Evolutionary conservation across 179 eudicot species (phyloP).

Genomic region (Spinacia oleracea): DNA sequence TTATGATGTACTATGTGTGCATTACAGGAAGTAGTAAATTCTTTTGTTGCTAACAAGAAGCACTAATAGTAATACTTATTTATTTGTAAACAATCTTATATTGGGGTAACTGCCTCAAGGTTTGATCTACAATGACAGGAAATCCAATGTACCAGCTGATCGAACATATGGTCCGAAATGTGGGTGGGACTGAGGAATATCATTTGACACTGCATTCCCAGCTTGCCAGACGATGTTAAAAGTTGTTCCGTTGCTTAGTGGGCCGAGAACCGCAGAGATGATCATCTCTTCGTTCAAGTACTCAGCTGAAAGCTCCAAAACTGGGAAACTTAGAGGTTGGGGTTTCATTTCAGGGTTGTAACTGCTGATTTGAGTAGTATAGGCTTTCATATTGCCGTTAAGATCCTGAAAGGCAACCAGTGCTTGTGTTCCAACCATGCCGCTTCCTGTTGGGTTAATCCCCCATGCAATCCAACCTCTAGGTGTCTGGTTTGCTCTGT

Average conservation of each 20-base stretch:
- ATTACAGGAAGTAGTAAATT: neutral
- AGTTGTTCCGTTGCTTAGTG: slow-evolving; percentile 18
- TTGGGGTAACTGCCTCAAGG: neutral
- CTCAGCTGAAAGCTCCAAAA: slow-evolving; percentile 29
- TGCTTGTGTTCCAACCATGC: slow-evolving; percentile 40
- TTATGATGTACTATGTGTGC: neutral
- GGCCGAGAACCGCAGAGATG: slow-evolving; percentile 28
- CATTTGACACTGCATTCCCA: slow-evolving; percentile 29
- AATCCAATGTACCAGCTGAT: slow-evolving; percentile 25
- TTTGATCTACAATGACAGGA: slow-evolving; percentile 13
- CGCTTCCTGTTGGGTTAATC: slow-evolving; percentile 27
- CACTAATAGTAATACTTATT: neutral
- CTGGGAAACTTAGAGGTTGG: slow-evolving; percentile 25
- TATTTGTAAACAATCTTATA: neutral
- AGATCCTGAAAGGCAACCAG: slow-evolving; percentile 31
- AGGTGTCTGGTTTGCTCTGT: slow-evolving; percentile 30
- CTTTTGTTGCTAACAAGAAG: too few relatives aligned
- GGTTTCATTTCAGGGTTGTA: slow-evolving; percentile 29
- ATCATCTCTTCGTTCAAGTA: slow-evolving; percentile 34
- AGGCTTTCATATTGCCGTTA: slow-evolving; percentile 25
- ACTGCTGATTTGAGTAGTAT: slow-evolving; percentile 23
- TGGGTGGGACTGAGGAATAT: slow-evolving; percentile 31
- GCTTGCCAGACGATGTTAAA: slow-evolving; percentile 37
- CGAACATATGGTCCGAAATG: slow-evolving; percentile 24
- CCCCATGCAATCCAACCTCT: slow-evolving; percentile 46